Conservation (phyloP, 2,329 filamentous ascomycete species). For the Exophiala xenobiotica region DNA sequence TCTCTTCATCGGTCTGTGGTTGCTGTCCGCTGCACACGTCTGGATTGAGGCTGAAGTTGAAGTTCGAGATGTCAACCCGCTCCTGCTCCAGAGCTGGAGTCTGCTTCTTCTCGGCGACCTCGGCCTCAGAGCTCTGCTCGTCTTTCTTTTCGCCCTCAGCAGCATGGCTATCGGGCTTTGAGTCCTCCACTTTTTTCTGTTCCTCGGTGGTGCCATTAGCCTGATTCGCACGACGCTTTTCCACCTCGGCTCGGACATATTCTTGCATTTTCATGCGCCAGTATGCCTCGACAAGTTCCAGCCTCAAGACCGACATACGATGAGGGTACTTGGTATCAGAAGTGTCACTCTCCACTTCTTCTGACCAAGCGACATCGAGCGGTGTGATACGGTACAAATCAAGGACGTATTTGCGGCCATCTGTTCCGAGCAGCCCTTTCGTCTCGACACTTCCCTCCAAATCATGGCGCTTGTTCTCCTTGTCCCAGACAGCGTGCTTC, state of each 20-base stretch:
- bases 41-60: slow-evolving; percentile 86
- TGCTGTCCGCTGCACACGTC: slow-evolving; percentile 92
- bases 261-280: slow-evolving; percentile 83
- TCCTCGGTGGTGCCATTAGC: slow-evolving; percentile 40
- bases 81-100: slow-evolving; percentile 52
- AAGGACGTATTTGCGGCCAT: slow-evolving; percentile 95
- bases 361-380: slow-evolving; percentile 85
- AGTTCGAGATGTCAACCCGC: slow-evolving; percentile 80
- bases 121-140: slow-evolving; percentile 44
- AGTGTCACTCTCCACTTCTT: slow-evolving; percentile 63
- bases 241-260: slow-evolving; percentile 78
- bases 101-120: slow-evolving; percentile 33
- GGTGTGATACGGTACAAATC: slow-evolving; percentile 94
- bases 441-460: slow-evolving; percentile 96
- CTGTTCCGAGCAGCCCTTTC: slow-evolving; percentile 94
- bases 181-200: slow-evolving; percentile 32
- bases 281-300: slow-evolving; percentile 85
- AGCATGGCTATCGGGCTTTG: slow-evolving; percentile 33
- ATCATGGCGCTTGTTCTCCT: slow-evolving; percentile 85
- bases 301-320: slow-evolving; percentile 89
- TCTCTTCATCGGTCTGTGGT: slow-evolving; percentile 87
- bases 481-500: slow-evolving; percentile 96
- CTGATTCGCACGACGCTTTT: slow-evolving; percentile 55
- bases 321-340: slow-evolving; percentile 75
- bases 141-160: slow-evolving; percentile 38